Evolutionary conservation across 345 rosid species (phyloP).

Genomic region (Brassica incana): DNA sequence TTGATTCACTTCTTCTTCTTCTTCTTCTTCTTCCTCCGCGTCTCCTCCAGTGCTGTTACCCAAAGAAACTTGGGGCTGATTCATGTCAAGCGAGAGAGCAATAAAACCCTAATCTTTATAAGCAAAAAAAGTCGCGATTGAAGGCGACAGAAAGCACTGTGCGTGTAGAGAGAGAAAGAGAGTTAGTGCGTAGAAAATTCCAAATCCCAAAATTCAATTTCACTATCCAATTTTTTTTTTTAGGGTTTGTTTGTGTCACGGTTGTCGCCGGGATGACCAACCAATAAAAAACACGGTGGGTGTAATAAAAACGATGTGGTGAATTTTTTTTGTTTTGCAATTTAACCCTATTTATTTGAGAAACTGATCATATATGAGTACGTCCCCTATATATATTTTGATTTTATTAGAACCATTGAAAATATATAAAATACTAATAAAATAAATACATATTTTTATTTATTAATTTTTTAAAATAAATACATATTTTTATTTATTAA

Average conservation of each 20-base stretch:
- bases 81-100: constrained; percentile 49
- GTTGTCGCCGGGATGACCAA: constrained; percentile 21
- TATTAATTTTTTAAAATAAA: too few relatives aligned
- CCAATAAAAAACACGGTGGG: neutral
- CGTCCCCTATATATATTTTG: too few relatives aligned
- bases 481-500: too few relatives aligned
- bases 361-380: too few relatives aligned
- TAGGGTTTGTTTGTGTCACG: constrained; percentile 17
- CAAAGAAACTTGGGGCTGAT: constrained; percentile 39
- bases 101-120: constrained; percentile 48
- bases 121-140: constrained; percentile 73
- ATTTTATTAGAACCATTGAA: too few relatives aligned
- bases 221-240: neutral
- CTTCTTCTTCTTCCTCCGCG: constrained; percentile 8
- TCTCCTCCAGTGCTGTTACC: constrained; percentile 12
- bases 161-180: constrained; percentile 41
- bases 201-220: constrained; percentile 1
- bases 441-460: too few relatives aligned
- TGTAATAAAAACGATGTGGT: neutral
- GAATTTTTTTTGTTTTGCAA: neutral
- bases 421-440: too few relatives aligned
- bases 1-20: neutral
- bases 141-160: constrained; percentile 93
- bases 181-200: constrained; percentile 30
- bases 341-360: neutral